Evolutionary conservation across 1,284 basidiomycete species (phyloP), one percentile per base, ranked within the genome.

Genomic region (Papiliotrema nemorosa): DNA sequence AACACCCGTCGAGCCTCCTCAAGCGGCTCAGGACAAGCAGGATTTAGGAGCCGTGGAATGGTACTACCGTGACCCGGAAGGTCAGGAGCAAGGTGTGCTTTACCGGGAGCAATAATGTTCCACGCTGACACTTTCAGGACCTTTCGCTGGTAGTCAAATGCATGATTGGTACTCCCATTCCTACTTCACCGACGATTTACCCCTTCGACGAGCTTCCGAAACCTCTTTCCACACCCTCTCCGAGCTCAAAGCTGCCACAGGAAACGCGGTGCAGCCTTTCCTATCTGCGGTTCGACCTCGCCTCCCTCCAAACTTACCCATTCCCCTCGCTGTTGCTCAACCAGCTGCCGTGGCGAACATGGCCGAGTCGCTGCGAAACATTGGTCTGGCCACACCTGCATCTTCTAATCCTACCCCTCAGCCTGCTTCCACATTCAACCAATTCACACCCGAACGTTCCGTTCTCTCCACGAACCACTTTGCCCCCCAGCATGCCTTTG

Each of bases 161-260:
- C 92, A 97, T 76, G 89, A 90, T 62, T 97, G 94, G 94, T 88
- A 85, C 71, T 84, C 89, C 49, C 88, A 87, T 66, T 86, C 86
- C 14, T 98, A 96, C 77, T 97, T 98, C 70, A 79, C 82, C n/a
- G 78, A 84, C 40, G 85, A 90, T 56, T 79, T 97, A 26, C 82
- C 88, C 31, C 85, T 94, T 81, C 89, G 86, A 65, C 84, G 90
- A 44, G 84, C 72, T 37, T 45, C 55, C 26, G 75, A 78, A 50
- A 60, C 59, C 5, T 41, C 55, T 1, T 77, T 72, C 64, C 69
- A 72, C 47, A 67, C 71, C 12, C 67, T 77, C 6, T 59, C 69
- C 36, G 70, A 75, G 25, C 65, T 76, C 49, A 71, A 73, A 52
- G 52, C 57, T 2, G 61, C 60, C 26, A 72, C 73, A 2, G 72